phyloP scores from a whole-genome alignment of 306 rosid species.

The Neltuma alba region DNA sequence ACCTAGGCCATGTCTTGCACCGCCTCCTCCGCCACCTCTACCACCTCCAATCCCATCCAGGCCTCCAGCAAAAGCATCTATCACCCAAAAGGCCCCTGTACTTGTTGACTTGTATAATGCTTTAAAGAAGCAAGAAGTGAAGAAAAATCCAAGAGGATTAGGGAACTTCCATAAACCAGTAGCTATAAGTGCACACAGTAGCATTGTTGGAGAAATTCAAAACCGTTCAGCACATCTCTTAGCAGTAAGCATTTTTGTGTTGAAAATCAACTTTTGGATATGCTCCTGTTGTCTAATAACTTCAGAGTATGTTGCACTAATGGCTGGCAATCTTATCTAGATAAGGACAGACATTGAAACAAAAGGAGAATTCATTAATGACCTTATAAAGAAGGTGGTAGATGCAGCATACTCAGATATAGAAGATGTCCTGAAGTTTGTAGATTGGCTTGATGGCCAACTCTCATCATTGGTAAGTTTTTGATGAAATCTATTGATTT shows the following conservation, averaged over 20 bases:
- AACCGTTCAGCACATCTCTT: conserved; percentile 92
- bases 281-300: conserved; percentile 19
- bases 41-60: conserved; percentile 64
- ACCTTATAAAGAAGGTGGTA: conserved; percentile 72
- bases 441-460: conserved; percentile 87
- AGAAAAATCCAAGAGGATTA: conserved; percentile 47
- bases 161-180: conserved; percentile 50
- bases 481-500: conserved; percentile 25
- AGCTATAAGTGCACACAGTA: conserved; percentile 67
- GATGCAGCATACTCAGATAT: conserved; percentile 69
- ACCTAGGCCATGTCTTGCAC: conserved; percentile 37
- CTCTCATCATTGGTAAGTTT: conserved; percentile 81
- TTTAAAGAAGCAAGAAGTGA: conserved; percentile 59
- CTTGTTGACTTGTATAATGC: conserved; percentile 58
- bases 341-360: conserved; percentile 86
- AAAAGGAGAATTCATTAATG: conserved; percentile 85
- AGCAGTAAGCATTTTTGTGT: conserved; percentile 66
- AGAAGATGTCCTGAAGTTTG: conserved; percentile 84
- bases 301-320: conserved; percentile 21
- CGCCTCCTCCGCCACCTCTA: conserved; percentile 55
- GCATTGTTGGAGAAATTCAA: conserved; percentile 95
- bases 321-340: conserved; percentile 50
- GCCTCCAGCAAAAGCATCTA: conserved; percentile 44
- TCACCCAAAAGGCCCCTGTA: conserved; percentile 57
- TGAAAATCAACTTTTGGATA: conserved; percentile 20